Evolutionary conservation across 805 yeast species (phyloP), one percentile per base, ranked within the genome.

Genomic region (Cyberlindnera galapagoensis): DNA sequence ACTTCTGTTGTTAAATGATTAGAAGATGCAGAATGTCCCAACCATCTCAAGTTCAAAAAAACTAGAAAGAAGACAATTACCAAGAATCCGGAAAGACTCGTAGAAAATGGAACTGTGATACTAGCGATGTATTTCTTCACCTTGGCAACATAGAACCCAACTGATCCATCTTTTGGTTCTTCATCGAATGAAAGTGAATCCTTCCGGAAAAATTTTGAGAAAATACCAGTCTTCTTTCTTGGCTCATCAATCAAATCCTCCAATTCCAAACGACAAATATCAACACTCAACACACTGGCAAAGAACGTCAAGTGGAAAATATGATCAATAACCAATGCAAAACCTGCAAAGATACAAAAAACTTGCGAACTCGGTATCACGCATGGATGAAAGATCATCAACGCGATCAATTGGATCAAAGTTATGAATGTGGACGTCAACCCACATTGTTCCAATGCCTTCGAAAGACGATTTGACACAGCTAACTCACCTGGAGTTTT

Each of bases 251-350:
- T 49, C 9, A 76, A 50, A 38, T 77, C 85, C 11, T 69, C 69
- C 12, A 79, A 62, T 43, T 80, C 88, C 18, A 70, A 52, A 33
- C 85, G 64, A 28, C 77, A 68, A 19, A 77, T 57, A 56, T 85
- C 94, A 23, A 84, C 70, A 12, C 80, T 66, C 19, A 83, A 57
- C 2, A 82, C 73, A 0, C 86, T 75, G 2, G 76, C 60, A 37
- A 82, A 71, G 52, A 65, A 83, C 1, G 88, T 71, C 30, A 75
- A 49, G 42, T 78, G 85, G 23, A 84, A 57, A 5, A 69, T 35
- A 47, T 74, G 80, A 41, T 80, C 84, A 24, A 78, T 54, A 2
- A 72, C 18, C n/a, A 81, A 43, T 0, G 78, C 67, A 18, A 69
- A 31, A 1, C 66, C 44, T 1, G 71, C 55, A 45, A 74, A 74